Percentiles rank a stretch among this genome's conserved stretches.
These are phyloP conservation scores for Lepraria neglecta DNA, from an alignment of 495 filamentous ascomycete genomes.

Conservation along the genomic window DNA sequence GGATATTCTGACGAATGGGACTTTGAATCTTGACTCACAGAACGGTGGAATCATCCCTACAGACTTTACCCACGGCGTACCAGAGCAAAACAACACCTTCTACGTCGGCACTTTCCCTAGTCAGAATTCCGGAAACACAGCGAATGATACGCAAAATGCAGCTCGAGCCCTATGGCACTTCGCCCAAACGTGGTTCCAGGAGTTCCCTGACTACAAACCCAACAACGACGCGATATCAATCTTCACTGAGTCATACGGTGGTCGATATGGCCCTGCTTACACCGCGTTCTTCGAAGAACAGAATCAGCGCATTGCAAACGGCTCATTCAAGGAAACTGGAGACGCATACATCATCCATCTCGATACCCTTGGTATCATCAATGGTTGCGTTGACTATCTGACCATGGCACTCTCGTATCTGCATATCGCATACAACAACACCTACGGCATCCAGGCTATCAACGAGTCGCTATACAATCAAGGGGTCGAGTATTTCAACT, in stretches of 20 bases:
- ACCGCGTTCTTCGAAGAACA: slow-evolving; percentile 60
- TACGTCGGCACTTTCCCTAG: slow-evolving; percentile 56
- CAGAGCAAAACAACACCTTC: slow-evolving; percentile 28
- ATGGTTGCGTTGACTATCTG: slow-evolving; percentile 69
- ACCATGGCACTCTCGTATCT: slow-evolving; percentile 61
- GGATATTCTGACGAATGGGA: slow-evolving; percentile 30
- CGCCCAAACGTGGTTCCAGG: slow-evolving; percentile 53
- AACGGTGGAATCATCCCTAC: background rate
- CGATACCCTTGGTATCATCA: slow-evolving; percentile 51
- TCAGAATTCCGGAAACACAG: slow-evolving; percentile 38
- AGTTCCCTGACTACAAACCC: slow-evolving; percentile 53
- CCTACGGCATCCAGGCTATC: slow-evolving; percentile 63
- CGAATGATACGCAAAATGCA: slow-evolving; percentile 48
- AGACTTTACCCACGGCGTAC: background rate
- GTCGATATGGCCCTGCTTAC: slow-evolving; percentile 61
- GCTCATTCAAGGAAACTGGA: slow-evolving; percentile 27
- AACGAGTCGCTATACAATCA: slow-evolving; percentile 45
- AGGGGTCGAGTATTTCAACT: slow-evolving; percentile 42
- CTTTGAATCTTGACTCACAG: background rate
- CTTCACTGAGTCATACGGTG: slow-evolving; percentile 58
- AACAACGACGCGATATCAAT: slow-evolving; percentile 52
- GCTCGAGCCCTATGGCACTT: slow-evolving; percentile 54
- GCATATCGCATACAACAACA: slow-evolving; percentile 64
- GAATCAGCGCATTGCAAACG: slow-evolving; percentile 49
- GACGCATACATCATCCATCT: slow-evolving; percentile 41